These are phyloP conservation scores for Cyclotella choctawhatcheeana DNA, from an alignment of 108 stramenopile genomes.

Conservation along the genomic window DNA sequence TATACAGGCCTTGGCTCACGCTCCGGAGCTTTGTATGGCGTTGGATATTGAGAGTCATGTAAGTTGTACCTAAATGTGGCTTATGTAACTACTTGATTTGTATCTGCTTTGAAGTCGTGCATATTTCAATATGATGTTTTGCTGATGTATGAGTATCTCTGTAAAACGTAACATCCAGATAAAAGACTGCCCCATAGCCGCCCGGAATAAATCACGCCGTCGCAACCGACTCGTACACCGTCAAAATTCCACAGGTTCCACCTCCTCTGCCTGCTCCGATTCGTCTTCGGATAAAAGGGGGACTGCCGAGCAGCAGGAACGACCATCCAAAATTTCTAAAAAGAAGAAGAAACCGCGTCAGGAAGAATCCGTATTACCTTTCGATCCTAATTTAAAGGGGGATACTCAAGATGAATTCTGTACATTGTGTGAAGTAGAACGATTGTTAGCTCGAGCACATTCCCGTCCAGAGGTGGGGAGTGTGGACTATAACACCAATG, in stretches of 20 bases:
- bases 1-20: slow-evolving; percentile 86
- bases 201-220: background rate
- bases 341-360: slow-evolving; percentile 12
- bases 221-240: background rate
- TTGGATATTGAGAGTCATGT: slow-evolving; percentile 82
- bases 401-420: slow-evolving; percentile 63
- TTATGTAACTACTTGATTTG: slow-evolving; percentile 60
- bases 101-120: slow-evolving; percentile 18
- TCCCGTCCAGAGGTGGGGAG: slow-evolving; percentile 33
- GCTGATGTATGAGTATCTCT: too few species aligned
- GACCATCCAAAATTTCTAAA: background rate
- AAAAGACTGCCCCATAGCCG: slow-evolving; percentile 3
- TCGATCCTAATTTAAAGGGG: slow-evolving; percentile 13
- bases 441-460: slow-evolving; percentile 70
- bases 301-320: too few species aligned
- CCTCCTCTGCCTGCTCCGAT: background rate
- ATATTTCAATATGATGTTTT: too few species aligned
- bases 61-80: too few species aligned
- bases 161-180: background rate
- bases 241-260: background rate
- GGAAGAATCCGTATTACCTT: slow-evolving; percentile 17
- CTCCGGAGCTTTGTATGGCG: slow-evolving; percentile 86
- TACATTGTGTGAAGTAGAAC: slow-evolving; percentile 81
- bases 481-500: slow-evolving; percentile 1
- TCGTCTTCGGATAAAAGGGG: background rate